phyloP scores from a whole-genome alignment of 805 yeast genomes.

The Jamesozyma lodderae region DNA sequence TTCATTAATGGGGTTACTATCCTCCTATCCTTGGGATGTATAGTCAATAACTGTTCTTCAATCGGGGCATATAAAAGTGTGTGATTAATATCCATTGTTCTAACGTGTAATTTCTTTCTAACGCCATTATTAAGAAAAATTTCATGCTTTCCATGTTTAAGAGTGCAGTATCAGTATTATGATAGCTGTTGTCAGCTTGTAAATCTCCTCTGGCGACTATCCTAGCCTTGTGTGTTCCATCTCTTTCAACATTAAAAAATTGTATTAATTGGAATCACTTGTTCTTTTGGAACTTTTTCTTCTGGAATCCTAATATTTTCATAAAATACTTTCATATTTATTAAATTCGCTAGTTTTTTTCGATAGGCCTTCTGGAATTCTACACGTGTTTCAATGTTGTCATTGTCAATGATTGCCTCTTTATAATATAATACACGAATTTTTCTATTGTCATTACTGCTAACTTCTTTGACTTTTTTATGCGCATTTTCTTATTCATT shows the following conservation, averaged over 20 bases:
- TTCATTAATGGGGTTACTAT: not conserved
- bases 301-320: not conserved
- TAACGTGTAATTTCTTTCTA: not conserved
- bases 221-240: too few species aligned
- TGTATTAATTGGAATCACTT: not conserved
- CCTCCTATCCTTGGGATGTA: not conserved
- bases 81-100: not conserved
- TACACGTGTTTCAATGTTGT: too few species aligned
- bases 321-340: constrained; percentile 6
- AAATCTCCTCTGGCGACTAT: not conserved
- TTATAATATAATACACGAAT: too few species aligned
- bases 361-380: too few species aligned
- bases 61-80: not conserved
- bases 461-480: too few species aligned
- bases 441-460: too few species aligned
- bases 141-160: not conserved
- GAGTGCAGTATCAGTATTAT: not conserved
- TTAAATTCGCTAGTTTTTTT: constrained; percentile 6
- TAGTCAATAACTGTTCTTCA: not conserved
- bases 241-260: too few species aligned
- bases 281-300: not conserved
- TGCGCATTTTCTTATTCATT: too few species aligned
- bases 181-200: not conserved
- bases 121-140: not conserved
- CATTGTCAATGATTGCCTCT: too few species aligned